Evolutionary conservation across 148 eudicot genomes (phyloP).

Genomic region (Chenopodium quinoa): DNA sequence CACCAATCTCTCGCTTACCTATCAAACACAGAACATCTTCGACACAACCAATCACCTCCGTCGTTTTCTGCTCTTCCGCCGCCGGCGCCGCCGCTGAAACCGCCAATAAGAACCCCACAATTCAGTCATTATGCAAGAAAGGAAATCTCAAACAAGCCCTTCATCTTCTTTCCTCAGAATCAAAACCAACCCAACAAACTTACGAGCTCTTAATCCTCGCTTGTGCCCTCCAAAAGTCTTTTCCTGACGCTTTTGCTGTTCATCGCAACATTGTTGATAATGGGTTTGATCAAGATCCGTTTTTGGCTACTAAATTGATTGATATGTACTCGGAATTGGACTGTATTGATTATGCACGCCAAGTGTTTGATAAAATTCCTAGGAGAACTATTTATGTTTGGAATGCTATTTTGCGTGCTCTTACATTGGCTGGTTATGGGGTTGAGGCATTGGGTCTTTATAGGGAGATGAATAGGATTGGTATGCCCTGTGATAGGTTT

Average conservation of each 20-base stretch:
- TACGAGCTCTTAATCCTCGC: conserved; percentile 71
- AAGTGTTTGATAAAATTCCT: conserved; percentile 72
- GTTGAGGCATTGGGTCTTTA: conserved; percentile 62
- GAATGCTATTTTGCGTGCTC: conserved; percentile 77
- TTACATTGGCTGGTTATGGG: conserved; percentile 64
- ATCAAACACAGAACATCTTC: conserved; percentile 18
- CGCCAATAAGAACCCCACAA: conserved; percentile 43
- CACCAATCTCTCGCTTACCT: conserved; percentile 19
- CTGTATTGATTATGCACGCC: conserved; percentile 56
- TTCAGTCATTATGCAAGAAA: conserved; percentile 63
- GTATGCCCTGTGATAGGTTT: conserved; percentile 70
- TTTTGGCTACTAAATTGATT: conserved; percentile 81
- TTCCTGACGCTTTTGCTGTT: conserved; percentile 56
- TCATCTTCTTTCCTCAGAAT: conserved; percentile 51
- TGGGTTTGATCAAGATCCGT: conserved; percentile 76
- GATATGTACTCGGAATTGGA: conserved; percentile 62
- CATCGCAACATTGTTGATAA: conserved; percentile 50
- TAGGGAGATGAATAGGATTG: conserved; percentile 56
- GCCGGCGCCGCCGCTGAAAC: conserved; percentile 5
- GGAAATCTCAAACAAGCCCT: conserved; percentile 71
- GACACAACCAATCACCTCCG: conserved; percentile 27
- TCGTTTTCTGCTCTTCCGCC: conserved; percentile 19
- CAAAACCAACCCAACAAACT: conserved; percentile 68
- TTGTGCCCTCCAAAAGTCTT: conserved; percentile 45
- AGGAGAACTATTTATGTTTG: conserved; percentile 66